Evolutionary conservation across 2,329 filamentous ascomycete genomes (phyloP).

Genomic region (Penicillium janthinellum): DNA sequence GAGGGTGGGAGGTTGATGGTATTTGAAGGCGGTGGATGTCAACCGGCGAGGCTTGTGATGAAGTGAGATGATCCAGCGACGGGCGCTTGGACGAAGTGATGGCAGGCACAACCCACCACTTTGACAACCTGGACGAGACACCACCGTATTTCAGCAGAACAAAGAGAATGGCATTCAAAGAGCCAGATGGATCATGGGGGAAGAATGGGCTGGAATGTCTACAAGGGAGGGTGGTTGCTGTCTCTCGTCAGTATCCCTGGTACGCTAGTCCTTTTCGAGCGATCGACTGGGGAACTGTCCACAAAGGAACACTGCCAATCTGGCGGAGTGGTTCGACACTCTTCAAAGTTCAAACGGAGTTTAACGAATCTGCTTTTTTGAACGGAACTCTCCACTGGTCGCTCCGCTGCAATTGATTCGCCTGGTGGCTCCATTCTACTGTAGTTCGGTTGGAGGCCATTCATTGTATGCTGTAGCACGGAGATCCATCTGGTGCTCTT

Average conservation of each 20-base stretch:
- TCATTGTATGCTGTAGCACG: neutral
- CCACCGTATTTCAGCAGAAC: constrained; percentile 9
- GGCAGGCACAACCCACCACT: constrained; percentile 2
- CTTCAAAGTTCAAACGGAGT: neutral
- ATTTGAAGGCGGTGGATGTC: constrained; percentile 7
- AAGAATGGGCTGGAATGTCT: constrained; percentile 13
- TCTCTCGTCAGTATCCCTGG: constrained; percentile 26
- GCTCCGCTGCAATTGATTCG: constrained; percentile 3
- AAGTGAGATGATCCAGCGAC: neutral
- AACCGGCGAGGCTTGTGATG: constrained; percentile 10
- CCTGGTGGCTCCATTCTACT: neutral
- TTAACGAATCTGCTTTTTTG: neutral
- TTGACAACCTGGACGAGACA: neutral
- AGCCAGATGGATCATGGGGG: neutral
- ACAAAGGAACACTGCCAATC: neutral
- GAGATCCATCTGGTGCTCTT: neutral
- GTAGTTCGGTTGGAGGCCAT: neutral
- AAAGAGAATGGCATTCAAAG: constrained; percentile 18
- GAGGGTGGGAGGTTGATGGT: constrained; percentile 2
- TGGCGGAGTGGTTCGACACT: neutral
- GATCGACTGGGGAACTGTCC: constrained; percentile 9
- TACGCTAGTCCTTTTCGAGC: constrained; percentile 36
- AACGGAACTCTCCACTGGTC: neutral
- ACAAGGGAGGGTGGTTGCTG: constrained; percentile 27
- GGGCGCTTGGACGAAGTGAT: constrained; percentile 15